Base-by-base conservation (phyloP, 371 early-diverging fungal genomes). In the Funneliformis caledonium region DNA sequence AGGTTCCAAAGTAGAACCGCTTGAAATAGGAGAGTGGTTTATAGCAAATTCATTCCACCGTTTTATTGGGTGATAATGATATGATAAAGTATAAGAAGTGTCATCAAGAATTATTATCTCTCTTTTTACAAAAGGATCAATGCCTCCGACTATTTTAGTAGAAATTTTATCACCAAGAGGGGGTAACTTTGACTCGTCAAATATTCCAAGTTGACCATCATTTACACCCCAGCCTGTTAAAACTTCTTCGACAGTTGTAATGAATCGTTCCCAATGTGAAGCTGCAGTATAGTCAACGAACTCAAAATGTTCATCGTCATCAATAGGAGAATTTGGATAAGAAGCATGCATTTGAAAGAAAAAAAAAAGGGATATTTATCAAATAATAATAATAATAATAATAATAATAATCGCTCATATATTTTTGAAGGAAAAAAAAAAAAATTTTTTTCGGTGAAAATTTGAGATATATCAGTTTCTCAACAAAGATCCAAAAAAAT, bases 301-400 rank as follows among this genome's bases (percentile, higher is more conserved):
- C 47, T 81, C 81, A 67, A 81, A 81, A 62, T 67, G 61, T 12
- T 81, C 81, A 5, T 81, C 81, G n/a, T 81, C 75, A 26, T 67
- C 67, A 67, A 67, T 67, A 67, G 67, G 67, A 67, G 67, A 67
- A 42, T 33, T 67, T 67, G 67, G 67, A 67, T 42, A 26, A 67
- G 67, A 67, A 42, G 42, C 67, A 67, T 67, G 42, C 67, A 67
- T 67, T 67, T 67, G 67, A 0, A 52, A 52, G 16, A 52, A 52
- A 12, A 14, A 12, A 52, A 52, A 52, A 26, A 26, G 26, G 26
- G 26, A 26, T 26, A 26, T 26, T 26, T 26, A 26, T 26, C 26
- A 26, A 26, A 26, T 26, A 26, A 26, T 26, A 26, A 26, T 26
- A 26, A 26, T 26, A 26, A 26, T 26, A 26, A 26, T 26, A 26